Base-by-base conservation (phyloP, 176 grass and related monocot species). In the Ananas comosus region DNA sequence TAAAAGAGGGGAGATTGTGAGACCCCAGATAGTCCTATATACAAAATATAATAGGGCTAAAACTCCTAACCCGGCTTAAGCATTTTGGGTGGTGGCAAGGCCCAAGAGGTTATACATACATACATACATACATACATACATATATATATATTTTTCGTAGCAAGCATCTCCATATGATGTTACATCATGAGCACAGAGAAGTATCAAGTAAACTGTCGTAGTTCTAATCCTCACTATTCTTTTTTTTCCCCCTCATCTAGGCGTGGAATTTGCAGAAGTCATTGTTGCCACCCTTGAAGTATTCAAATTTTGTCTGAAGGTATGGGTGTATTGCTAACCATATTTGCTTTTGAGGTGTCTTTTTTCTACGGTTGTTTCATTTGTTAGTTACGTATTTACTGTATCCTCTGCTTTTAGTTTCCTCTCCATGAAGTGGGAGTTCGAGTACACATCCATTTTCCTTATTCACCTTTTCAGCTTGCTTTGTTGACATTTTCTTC, bases 281-380 rank as follows among this genome's bases (percentile, higher is more conserved):
- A 77, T 92, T 79, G 72, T 97, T 74, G 82, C 81, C 70, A 83
- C 61, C 11, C 71, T 97, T 63, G 70, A 85, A 71, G 74, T 27
- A 70, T 97, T 90, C 76, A 74, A 85, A 63, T 63, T 92, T 56
- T 74, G 69, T 61, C 83, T 92, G 54, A 85, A 90, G 93, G 86
- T 97, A 86, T 79, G 63, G 47, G 68, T 42, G 5, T 42, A 42
- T 42, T 7, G 4, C 33, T 42, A 42, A 42, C 33, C 33, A 7
- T 42, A 42, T 42, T 42, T 42, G 33, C 33, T 42, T 42, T 42
- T 42, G 5, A 42, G 33, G 33, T 7, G 33, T 42, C 4, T 42
- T 7, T 42, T 42, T 42, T 6, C 33, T 42, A 42, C 4, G 33
- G 33, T 42, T 42, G 33, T 42, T 7, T 42, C 54, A 18, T 19